These are phyloP conservation scores for Boletus patriciae DNA, from an alignment of 768 basidiomycete genomes.

Conservation along the genomic window DNA sequence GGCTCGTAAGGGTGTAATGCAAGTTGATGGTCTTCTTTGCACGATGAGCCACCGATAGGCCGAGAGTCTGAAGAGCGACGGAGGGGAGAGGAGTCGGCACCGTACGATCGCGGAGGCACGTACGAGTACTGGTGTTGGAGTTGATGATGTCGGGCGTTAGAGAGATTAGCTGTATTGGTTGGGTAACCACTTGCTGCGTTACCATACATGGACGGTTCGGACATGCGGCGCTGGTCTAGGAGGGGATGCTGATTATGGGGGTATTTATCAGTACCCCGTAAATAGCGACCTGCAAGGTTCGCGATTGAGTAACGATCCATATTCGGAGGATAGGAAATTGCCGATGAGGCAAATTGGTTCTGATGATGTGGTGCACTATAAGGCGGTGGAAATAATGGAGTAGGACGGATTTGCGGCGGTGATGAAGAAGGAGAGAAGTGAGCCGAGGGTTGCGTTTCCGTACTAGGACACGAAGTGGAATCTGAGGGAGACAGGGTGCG, in stretches of 20 bases:
- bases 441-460: background rate
- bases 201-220: conserved; percentile 56
- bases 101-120: conserved; percentile 35
- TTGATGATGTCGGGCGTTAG: conserved; percentile 40
- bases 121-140: conserved; percentile 42
- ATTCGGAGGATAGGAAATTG: conserved; percentile 41
- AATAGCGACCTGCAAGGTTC: conserved; percentile 41
- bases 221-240: conserved; percentile 66
- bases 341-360: conserved; percentile 44
- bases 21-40: conserved; percentile 34
- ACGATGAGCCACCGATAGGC: conserved; percentile 39
- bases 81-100: conserved; percentile 42
- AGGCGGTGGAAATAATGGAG: conserved; percentile 41
- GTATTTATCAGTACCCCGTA: conserved; percentile 40
- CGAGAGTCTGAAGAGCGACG: conserved; percentile 47
- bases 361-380: conserved; percentile 45
- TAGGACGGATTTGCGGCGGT: conserved; percentile 41
- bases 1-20: conserved; percentile 36
- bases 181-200: conserved; percentile 41
- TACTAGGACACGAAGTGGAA: background rate
- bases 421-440: conserved; percentile 45
- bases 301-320: conserved; percentile 41
- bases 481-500: conserved; percentile 7
- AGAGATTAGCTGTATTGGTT: conserved; percentile 33
- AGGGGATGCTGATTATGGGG: conserved; percentile 37